These are phyloP conservation scores for Sporothrix protearum DNA, from an alignment of 2,329 filamentous ascomycete species.

Conservation along the genomic window DNA sequence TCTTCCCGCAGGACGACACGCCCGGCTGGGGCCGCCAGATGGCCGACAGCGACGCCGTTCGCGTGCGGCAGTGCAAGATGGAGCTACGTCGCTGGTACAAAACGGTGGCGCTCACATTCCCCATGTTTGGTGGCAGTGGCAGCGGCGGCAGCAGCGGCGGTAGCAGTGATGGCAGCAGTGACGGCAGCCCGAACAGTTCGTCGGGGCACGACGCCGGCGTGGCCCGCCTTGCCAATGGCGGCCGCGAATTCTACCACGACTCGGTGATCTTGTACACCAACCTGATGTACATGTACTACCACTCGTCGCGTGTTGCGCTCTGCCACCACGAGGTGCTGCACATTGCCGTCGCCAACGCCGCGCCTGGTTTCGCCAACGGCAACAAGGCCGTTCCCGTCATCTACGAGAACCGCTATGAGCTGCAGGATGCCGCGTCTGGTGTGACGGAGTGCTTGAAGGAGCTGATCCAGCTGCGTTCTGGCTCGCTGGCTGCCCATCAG, in stretches of 20 bases:
- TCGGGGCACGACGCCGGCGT: neutral
- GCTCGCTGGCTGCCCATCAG: conserved; percentile 29
- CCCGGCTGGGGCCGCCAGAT: conserved; percentile 26
- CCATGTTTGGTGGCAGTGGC: conserved; percentile 23
- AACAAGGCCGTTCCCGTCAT: conserved; percentile 13
- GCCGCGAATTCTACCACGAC: conserved; percentile 26
- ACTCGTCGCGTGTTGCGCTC: conserved; percentile 28
- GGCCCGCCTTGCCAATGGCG: neutral
- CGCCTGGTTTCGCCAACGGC: conserved; percentile 29
- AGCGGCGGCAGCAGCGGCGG: conserved; percentile 6
- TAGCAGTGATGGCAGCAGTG: too few species aligned
- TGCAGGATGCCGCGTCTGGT: conserved; percentile 26
- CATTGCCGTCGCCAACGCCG: conserved; percentile 41
- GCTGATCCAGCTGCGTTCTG: conserved; percentile 27
- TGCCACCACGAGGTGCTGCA: conserved; percentile 32
- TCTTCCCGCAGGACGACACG: conserved; percentile 28
- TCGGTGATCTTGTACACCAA: conserved; percentile 29
- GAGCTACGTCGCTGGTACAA: conserved; percentile 27
- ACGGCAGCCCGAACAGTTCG: neutral
- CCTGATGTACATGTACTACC: conserved; percentile 30
- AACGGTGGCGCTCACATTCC: conserved; percentile 20
- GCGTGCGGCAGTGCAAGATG: conserved; percentile 25
- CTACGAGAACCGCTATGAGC: conserved; percentile 27
- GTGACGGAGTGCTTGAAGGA: conserved; percentile 29
- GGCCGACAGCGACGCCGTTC: conserved; percentile 21